Base-by-base conservation (phyloP, 2,329 filamentous ascomycete genomes). In the Alternaria gaisen region DNA sequence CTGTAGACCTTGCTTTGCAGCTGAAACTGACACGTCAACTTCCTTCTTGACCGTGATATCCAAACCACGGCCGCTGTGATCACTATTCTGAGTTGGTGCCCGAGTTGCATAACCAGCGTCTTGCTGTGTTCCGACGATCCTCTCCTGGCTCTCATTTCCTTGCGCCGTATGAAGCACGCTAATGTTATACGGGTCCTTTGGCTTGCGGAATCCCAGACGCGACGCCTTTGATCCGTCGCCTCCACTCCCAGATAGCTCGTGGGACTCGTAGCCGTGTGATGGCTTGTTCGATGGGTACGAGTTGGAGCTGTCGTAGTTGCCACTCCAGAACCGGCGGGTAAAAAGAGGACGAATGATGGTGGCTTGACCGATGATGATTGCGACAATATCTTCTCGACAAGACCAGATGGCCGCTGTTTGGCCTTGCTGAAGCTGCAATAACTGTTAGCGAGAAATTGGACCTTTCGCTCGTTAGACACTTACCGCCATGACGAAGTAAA, bases 381-480 rank as follows among this genome's bases (percentile, higher is more conserved):
- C 77, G 8, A 80, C 74, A n/a, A 77, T 72, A 54, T 79, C 77
- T 60, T 81, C 78, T 12, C 78, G 75, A 26, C 77, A 74, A 4
- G 77, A 80, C 79, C 79, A 81, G 20, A 81, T 72, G 1, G 79
- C 78, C 12, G 65, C 63, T 26, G 58, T 67, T 28, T 63, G 30
- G 32, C 64, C 63, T 59, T 60, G 60, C 56, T 60, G 53, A 24
- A 58, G 64, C 64, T 56, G 14, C 6, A 18, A 7, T 16, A 32
- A 32, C 5, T 12, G 53, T 47, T 9, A 54, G 43, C 14, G 42
- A 10, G 9, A 10, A 11, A 41, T 2, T n/a, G n/a, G 5, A 18
- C 40, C n/a, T 22, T 14, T 41, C 14, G 12, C 18, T 41, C 10
- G 10, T 41, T 12, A 22, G 40, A 41, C 40, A 68, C 70, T 48